These are phyloP conservation scores for Vaccinium macrocarpon DNA, from an alignment of 148 eudicot genomes.

Conservation along the genomic window DNA sequence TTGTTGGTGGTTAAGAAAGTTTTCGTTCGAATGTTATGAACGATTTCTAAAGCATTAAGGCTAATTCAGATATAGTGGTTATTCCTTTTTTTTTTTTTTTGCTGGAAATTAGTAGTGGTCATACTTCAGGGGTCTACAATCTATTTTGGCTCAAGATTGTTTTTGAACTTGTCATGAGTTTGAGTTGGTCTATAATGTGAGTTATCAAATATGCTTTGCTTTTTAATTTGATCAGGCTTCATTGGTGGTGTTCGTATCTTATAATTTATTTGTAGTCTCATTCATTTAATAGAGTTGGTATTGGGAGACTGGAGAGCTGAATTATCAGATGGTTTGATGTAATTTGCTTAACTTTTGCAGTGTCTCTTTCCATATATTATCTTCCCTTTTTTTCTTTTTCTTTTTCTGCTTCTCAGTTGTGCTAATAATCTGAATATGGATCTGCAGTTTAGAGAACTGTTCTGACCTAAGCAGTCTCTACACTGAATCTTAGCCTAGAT, in stretches of 20 bases:
- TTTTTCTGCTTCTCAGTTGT: not conserved
- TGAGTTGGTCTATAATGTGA: not conserved
- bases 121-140: not conserved
- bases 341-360: not conserved
- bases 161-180: not conserved
- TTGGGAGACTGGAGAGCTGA: constrained; percentile 3
- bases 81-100: not conserved
- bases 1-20: not conserved
- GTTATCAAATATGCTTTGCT: not conserved
- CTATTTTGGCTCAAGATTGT: not conserved
- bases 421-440: not conserved
- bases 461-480: not conserved
- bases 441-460: not conserved
- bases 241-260: not conserved
- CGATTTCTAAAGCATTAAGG: not conserved
- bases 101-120: not conserved
- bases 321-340: not conserved
- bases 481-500: not conserved
- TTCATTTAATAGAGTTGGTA: not conserved
- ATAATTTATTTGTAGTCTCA: not conserved
- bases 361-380: not conserved
- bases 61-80: not conserved
- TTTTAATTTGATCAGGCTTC: not conserved
- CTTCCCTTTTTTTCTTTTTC: no score
- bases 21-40: not conserved